A percentile compares a stretch with the other conserved stretches of the same genome.
These are phyloP conservation scores for Ceratocystis variospora DNA, from an alignment of 2,329 filamentous ascomycete genomes.

Conservation along the genomic window DNA sequence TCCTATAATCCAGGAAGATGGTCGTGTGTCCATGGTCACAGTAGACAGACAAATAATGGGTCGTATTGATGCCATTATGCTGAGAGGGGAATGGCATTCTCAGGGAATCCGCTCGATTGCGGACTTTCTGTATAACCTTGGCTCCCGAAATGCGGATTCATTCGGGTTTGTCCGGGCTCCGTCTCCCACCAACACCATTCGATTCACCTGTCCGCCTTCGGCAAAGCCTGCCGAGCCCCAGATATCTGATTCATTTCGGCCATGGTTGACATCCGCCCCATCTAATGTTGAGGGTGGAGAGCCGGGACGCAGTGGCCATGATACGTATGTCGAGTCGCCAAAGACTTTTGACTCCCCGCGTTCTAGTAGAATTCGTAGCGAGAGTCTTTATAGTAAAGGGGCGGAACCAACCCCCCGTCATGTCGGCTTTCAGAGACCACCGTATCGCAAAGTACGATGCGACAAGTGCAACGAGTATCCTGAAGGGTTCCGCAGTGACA, in stretches of 20 bases:
- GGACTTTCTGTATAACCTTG: constrained; percentile 38
- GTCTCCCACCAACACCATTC: not conserved
- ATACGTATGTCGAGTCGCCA: constrained; percentile 7
- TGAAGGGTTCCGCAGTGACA: constrained; percentile 79
- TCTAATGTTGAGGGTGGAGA: constrained; percentile 2
- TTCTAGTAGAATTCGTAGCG: constrained; percentile 16
- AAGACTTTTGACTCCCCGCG: constrained; percentile 18
- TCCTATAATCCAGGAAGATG: constrained; percentile 34
- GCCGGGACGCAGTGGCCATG: not conserved
- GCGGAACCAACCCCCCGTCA: constrained; percentile 9
- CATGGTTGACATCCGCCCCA: constrained; percentile 10
- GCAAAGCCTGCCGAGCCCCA: not conserved
- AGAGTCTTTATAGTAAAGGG: constrained; percentile 27
- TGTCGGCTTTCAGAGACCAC: constrained; percentile 32
- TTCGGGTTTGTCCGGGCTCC: constrained; percentile 23
- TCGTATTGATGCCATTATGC: constrained; percentile 33
- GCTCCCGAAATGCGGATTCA: constrained; percentile 28
- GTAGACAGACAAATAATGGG: constrained; percentile 34
- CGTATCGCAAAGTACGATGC: constrained; percentile 59
- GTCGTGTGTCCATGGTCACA: constrained; percentile 30
- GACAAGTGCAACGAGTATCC: constrained; percentile 66
- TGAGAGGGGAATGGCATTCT: constrained; percentile 34
- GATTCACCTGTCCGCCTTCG: not conserved
- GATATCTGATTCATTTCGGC: constrained; percentile 2
- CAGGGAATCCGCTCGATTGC: constrained; percentile 34